A percentile compares a stretch with the other conserved stretches of the same genome.
Conservation (phyloP, 371 early-diverging fungal genomes). For the Saksenaea vasiformis region DNA sequence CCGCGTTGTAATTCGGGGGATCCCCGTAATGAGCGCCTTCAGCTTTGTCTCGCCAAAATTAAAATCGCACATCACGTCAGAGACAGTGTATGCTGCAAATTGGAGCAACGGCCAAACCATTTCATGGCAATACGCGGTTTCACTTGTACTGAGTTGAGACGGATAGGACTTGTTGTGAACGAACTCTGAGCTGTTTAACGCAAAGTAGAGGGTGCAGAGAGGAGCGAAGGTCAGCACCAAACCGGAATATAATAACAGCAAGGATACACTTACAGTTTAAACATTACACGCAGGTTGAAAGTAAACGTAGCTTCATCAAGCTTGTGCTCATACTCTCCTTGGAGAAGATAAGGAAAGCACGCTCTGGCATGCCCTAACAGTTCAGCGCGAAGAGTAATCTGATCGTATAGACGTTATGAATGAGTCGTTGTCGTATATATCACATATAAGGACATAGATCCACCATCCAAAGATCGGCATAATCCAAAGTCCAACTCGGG, state of each 20-base stretch:
- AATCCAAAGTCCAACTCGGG: background rate
- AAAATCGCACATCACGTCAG: slow-evolving; percentile 4
- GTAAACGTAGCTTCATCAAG: background rate
- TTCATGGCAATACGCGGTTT: slow-evolving; percentile 8
- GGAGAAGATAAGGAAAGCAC: background rate
- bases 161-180: slow-evolving; percentile 1
- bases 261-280: background rate
- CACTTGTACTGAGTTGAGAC: background rate
- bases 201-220: background rate
- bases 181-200: slow-evolving; percentile 2
- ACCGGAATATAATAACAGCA: background rate
- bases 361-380: background rate
- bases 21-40: background rate
- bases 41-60: slow-evolving; percentile 11
- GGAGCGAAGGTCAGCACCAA: background rate
- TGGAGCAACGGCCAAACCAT: slow-evolving; percentile 9
- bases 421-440: too few species aligned
- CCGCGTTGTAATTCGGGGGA: slow-evolving; percentile 2
- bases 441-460: too few species aligned
- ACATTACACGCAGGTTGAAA: background rate
- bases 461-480: background rate
- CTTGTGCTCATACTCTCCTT: background rate
- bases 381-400: background rate
- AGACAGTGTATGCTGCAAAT: background rate
- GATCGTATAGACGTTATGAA: background rate